These are phyloP conservation scores for Dalbergia cultrata DNA, from an alignment of 306 rosid species.

Conservation along the genomic window DNA sequence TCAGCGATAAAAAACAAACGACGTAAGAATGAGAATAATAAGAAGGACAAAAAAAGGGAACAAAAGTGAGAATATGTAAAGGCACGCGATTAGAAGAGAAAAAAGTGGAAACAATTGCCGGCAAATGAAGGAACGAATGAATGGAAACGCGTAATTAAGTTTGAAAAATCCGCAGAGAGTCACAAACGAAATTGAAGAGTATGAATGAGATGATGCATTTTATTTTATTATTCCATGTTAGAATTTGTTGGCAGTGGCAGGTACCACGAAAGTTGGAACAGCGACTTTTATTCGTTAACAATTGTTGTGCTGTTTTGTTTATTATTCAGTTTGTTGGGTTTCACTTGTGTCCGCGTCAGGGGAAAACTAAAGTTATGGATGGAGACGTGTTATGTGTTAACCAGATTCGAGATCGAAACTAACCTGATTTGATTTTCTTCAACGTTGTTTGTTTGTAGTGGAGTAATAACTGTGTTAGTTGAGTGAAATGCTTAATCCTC, in stretches of 20 bases:
- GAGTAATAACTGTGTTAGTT: background rate
- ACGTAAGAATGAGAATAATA: too few species aligned
- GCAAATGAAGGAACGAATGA: slow-evolving; percentile 36
- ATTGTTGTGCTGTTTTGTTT: background rate
- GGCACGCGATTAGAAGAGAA: background rate
- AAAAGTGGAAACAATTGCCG: slow-evolving; percentile 19
- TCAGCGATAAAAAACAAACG: background rate
- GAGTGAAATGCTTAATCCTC: background rate
- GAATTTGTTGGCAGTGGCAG: slow-evolving; percentile 23
- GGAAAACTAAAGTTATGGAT: background rate
- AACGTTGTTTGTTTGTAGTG: background rate
- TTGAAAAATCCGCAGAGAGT: slow-evolving; percentile 36
- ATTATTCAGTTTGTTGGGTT: slow-evolving; percentile 1
- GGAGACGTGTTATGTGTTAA: background rate
- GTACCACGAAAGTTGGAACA: background rate
- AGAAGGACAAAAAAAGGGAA: background rate
- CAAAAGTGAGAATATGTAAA: background rate
- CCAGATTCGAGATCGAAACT: background rate
- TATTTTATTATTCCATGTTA: background rate
- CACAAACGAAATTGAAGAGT: background rate
- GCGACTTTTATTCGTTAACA: background rate
- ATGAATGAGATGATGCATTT: slow-evolving; percentile 2
- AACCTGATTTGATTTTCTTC: background rate
- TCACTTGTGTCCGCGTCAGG: slow-evolving; percentile 28
- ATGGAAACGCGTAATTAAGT: slow-evolving; percentile 28